A percentile compares a stretch with the other conserved stretches of the same genome.
Conservation (phyloP, 352 stramenopile genomes). For the Discostella stelligera region DNA sequence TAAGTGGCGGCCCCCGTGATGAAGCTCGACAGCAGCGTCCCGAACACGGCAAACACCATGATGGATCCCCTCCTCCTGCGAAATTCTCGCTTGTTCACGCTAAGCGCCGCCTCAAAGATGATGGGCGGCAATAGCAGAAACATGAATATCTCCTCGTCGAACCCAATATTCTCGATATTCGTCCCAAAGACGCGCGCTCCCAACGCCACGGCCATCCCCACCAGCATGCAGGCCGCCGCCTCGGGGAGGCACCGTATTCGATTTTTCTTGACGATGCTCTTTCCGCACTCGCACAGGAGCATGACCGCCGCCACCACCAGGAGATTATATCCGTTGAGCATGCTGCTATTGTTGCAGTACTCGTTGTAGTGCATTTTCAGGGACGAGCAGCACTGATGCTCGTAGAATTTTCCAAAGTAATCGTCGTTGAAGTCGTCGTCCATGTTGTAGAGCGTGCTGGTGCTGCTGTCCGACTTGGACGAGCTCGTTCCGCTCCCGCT, state of each 20-base stretch:
- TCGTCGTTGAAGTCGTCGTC: slow-evolving; percentile 47
- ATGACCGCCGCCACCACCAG: slow-evolving; percentile 62
- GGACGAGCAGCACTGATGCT: slow-evolving; percentile 39
- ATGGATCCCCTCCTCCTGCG: slow-evolving; percentile 71
- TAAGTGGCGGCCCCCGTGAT: slow-evolving; percentile 85
- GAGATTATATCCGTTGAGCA: slow-evolving; percentile 40
- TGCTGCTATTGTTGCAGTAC: slow-evolving; percentile 33
- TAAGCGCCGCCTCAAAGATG: slow-evolving; percentile 86
- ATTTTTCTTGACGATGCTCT: slow-evolving; percentile 47
- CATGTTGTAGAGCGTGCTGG: slow-evolving; percentile 14
- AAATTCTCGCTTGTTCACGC: slow-evolving; percentile 54
- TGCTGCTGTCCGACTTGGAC: neutral
- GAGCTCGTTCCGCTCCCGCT: slow-evolving; percentile 10
- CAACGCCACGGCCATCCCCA: slow-evolving; percentile 42
- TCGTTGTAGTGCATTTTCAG: slow-evolving; percentile 41
- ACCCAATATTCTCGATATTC: slow-evolving; percentile 58
- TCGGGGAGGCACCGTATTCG: slow-evolving; percentile 53
- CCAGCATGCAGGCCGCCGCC: slow-evolving; percentile 53
- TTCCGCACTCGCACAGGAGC: slow-evolving; percentile 66
- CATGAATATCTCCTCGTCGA: slow-evolving; percentile 92
- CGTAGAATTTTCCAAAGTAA: slow-evolving; percentile 49
- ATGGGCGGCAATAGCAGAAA: slow-evolving; percentile 90
- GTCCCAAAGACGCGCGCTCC: slow-evolving; percentile 28
- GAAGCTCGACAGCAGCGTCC: slow-evolving; percentile 88
- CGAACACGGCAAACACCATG: slow-evolving; percentile 87